Evolutionary conservation across 768 basidiomycete species (phyloP).

Genomic region (Hypholoma fasciculare): DNA sequence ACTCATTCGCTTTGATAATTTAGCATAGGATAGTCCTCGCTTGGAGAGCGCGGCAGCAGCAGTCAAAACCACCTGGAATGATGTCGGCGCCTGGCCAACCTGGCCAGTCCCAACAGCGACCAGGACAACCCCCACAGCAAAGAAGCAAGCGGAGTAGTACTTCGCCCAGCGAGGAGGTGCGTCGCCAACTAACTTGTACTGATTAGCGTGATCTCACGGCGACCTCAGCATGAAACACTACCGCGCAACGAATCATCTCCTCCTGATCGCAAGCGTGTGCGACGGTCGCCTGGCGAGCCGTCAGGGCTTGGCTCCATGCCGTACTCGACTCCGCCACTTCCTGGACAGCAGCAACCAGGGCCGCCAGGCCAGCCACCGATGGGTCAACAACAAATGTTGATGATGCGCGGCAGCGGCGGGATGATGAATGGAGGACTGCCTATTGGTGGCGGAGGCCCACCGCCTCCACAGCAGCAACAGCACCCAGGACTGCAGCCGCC

Average conservation of each 20-base stretch:
- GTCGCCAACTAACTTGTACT: neutral
- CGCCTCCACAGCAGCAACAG: slow-evolving; percentile 1
- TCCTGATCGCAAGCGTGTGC: slow-evolving; percentile 53
- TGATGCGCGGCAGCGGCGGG: slow-evolving; percentile 2
- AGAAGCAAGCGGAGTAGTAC: slow-evolving; percentile 57
- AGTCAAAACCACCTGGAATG: slow-evolving; percentile 4
- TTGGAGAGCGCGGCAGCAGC: slow-evolving; percentile 8
- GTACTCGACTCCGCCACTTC: slow-evolving; percentile 2
- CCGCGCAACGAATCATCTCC: slow-evolving; percentile 55
- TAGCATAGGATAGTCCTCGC: slow-evolving; percentile 14
- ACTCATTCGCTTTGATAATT: neutral
- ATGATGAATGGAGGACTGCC: neutral
- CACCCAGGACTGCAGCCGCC: slow-evolving; percentile 3
- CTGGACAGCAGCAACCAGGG: slow-evolving; percentile 14
- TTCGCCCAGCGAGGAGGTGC: slow-evolving; percentile 63
- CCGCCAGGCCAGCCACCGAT: slow-evolving; percentile 10
- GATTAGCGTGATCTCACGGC: neutral
- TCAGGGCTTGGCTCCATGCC: slow-evolving; percentile 19
- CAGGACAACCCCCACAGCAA: slow-evolving; percentile 23
- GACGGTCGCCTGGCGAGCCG: slow-evolving; percentile 52
- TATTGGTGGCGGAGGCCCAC: neutral
- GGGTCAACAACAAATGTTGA: neutral
- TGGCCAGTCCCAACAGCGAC: slow-evolving; percentile 31
- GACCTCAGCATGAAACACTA: slow-evolving; percentile 42
- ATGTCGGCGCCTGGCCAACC: slow-evolving; percentile 30